Conservation (phyloP, 2,329 filamentous ascomycete genomes). For the Aspergillus ruber region DNA sequence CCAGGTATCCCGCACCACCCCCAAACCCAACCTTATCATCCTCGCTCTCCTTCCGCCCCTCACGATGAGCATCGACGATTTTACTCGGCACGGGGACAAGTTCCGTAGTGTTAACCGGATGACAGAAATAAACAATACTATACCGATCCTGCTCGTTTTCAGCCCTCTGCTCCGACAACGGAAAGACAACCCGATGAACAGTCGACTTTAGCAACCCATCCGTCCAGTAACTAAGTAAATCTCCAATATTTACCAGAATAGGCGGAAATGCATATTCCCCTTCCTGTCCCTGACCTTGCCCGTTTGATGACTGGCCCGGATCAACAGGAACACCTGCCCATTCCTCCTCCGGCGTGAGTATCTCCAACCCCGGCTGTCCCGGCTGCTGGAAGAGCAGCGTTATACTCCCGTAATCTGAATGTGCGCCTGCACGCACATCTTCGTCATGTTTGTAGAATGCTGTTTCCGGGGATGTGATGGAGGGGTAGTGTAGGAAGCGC, state of each 20-base stretch:
- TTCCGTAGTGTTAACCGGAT: slow-evolving; percentile 51
- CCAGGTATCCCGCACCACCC: slow-evolving; percentile 29
- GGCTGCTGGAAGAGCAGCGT: slow-evolving; percentile 75
- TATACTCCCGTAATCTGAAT: slow-evolving; percentile 73
- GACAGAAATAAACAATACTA: slow-evolving; percentile 58
- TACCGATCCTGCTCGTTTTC: slow-evolving; percentile 46
- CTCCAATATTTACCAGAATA: slow-evolving; percentile 66
- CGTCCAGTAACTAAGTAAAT: slow-evolving; percentile 79
- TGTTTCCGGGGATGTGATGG: slow-evolving; percentile 40
- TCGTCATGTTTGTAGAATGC: slow-evolving; percentile 42
- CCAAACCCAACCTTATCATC: slow-evolving; percentile 38
- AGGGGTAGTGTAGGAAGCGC: slow-evolving; percentile 68
- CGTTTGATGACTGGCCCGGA: slow-evolving; percentile 33
- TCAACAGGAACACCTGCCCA: slow-evolving; percentile 64
- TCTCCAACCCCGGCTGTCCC: slow-evolving; percentile 80
- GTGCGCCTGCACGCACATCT: slow-evolving; percentile 81
- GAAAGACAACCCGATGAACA: slow-evolving; percentile 80
- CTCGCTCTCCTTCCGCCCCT: slow-evolving; percentile 16
- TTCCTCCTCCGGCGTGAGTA: slow-evolving; percentile 53
- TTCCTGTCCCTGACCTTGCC: slow-evolving; percentile 37
- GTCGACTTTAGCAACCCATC: slow-evolving; percentile 80
- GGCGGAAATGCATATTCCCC: slow-evolving; percentile 55
- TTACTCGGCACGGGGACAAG: slow-evolving; percentile 51
- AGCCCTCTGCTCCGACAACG: slow-evolving; percentile 33
- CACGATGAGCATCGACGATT: slow-evolving; percentile 40